These are phyloP conservation scores for Candolleomyces eurysporus DNA, from an alignment of 768 basidiomycete species.

Conservation along the genomic window DNA sequence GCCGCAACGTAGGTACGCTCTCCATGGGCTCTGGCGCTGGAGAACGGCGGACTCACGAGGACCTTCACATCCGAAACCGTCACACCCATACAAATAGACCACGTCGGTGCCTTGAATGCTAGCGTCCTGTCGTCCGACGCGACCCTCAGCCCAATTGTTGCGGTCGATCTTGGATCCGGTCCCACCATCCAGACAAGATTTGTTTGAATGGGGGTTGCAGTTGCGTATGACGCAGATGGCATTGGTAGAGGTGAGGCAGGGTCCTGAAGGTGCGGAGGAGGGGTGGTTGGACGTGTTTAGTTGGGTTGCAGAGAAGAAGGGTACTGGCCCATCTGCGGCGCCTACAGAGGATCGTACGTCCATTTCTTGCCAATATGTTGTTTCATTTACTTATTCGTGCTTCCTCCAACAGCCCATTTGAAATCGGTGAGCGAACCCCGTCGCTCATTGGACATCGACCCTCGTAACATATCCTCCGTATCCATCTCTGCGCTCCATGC, in stretches of 20 bases:
- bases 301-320: slow-evolving; percentile 72
- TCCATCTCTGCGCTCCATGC: too few species aligned
- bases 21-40: too few species aligned
- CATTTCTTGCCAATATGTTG: not conserved
- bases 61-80: not conserved
- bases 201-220: slow-evolving; percentile 79
- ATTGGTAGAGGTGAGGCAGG: slow-evolving; percentile 79
- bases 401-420: too few species aligned
- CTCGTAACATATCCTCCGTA: too few species aligned
- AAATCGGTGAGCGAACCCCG: too few species aligned
- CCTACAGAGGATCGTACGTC: slow-evolving; percentile 13
- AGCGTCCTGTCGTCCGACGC: slow-evolving; percentile 11
- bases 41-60: not conserved
- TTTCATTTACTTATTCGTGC: not conserved
- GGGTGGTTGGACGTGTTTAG: slow-evolving; percentile 84
- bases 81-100: not conserved
- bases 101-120: not conserved
- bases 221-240: slow-evolving; percentile 84
- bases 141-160: slow-evolving; percentile 26
- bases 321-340: slow-evolving; percentile 15
- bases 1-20: too few species aligned
- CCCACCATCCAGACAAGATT: slow-evolving; percentile 49
- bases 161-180: slow-evolving; percentile 23
- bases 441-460: too few species aligned
- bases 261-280: slow-evolving; percentile 76